Evolutionary conservation across 306 rosid species (phyloP), one percentile per base, ranked within the genome.

Genomic region (Pterocarpus macrocarpus): DNA sequence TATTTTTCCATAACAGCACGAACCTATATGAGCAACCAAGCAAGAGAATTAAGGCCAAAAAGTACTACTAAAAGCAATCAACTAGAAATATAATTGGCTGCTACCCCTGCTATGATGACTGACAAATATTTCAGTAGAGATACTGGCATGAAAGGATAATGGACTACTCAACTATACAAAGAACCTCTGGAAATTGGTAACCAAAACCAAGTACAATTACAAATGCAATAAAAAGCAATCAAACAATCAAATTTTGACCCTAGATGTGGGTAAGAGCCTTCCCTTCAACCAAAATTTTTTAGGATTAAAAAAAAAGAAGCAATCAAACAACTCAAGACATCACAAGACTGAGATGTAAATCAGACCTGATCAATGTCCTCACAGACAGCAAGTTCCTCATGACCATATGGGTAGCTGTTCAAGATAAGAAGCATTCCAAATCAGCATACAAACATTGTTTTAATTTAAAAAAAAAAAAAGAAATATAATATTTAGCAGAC

Each of bases 341-440:
- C 68, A 45, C 36, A 49, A 22, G 28, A 80, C n/a, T 64, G 55
- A 70, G 77, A 80, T 61, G 58, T 44, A 84, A 83, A 63, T 57
- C 53, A 86, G 80, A 95, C 99, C 97, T 95, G 99, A 85, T 95
- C 99, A 81, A 95, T 88, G 82, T 95, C 98, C 86, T 95, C 99
- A 80, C 94, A 91, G 69, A 93, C 85, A 80, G 96, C 94, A 57
- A 95, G 99, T 79, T 95, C 98, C 89, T 95, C 98, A 30, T 95
- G 99, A 57, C 98, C 98, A 73, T 93, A 95, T 28, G 99, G 99
- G 73, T 89, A 93, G 39, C 99, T 91, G 92, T 77, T 81, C 32
- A 44, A 50, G 63, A 85, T 28, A 84, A 71, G 64, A 28, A 74
- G 3, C 57, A 67, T 30, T 50, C 81, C 80, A 78, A 65, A 84